Percentiles rank a stretch among this genome's conserved stretches.
Evolutionary conservation across 208 protist genomes (phyloP).

Genomic region (Crithidia brevicula): DNA sequence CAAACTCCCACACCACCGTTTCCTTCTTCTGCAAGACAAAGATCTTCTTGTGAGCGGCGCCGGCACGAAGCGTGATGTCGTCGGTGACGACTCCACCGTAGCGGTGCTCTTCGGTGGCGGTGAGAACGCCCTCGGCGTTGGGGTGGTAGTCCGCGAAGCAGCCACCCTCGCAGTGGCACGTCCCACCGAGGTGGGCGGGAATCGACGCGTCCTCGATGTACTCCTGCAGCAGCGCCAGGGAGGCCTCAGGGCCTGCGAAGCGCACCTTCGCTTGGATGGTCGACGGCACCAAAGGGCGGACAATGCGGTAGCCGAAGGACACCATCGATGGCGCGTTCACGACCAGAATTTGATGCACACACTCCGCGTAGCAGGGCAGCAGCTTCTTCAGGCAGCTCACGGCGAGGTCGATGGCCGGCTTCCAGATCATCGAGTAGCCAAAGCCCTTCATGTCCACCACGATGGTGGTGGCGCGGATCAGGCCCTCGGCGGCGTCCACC

Average conservation of each 20-base stretch:
- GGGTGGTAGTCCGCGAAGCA: slow-evolving; percentile 51
- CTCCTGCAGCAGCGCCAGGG: slow-evolving; percentile 37
- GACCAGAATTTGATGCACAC: slow-evolving; percentile 56
- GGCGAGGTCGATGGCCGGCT: slow-evolving; percentile 60
- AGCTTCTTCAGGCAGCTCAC: slow-evolving; percentile 38
- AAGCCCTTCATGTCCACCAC: slow-evolving; percentile 56
- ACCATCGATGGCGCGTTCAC: slow-evolving; percentile 62
- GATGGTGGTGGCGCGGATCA: slow-evolving; percentile 48
- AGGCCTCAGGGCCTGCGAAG: slow-evolving; percentile 42
- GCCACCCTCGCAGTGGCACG: slow-evolving; percentile 49
- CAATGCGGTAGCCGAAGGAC: slow-evolving; percentile 53
- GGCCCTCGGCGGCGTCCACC: slow-evolving; percentile 35
- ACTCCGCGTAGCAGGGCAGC: slow-evolving; percentile 48
- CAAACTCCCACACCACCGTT: slow-evolving; percentile 51
- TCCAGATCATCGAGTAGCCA: slow-evolving; percentile 68
- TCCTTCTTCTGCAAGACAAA: slow-evolving; percentile 37
- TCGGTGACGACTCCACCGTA: slow-evolving; percentile 33
- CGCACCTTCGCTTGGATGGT: slow-evolving; percentile 51
- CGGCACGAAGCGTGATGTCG: slow-evolving; percentile 39
- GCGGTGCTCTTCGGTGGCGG: slow-evolving; percentile 21
- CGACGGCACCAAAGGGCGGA: slow-evolving; percentile 36
- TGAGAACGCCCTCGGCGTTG: neutral
- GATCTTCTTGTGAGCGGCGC: slow-evolving; percentile 35
- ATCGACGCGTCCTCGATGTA: slow-evolving; percentile 54
- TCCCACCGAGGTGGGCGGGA: slow-evolving; percentile 58